Conservation (phyloP, 2,329 filamentous ascomycete species). For the Epicoccum nigrum region DNA sequence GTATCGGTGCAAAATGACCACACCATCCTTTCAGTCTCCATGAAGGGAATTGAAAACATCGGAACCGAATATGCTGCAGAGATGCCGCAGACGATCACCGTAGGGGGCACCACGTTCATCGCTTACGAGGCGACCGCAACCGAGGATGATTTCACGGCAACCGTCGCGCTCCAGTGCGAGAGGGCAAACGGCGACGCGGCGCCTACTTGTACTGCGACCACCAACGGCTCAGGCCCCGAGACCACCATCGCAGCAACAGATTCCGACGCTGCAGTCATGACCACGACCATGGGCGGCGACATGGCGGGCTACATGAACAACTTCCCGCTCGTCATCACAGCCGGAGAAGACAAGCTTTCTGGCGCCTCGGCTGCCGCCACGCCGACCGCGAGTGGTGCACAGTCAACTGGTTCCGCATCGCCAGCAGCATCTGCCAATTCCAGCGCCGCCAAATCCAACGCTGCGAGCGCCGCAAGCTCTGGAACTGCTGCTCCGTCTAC, state of each 20-base stretch:
- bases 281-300: conserved; percentile 10
- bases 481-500: conserved; percentile 14
- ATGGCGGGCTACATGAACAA: conserved; percentile 22
- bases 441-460: conserved; percentile 14
- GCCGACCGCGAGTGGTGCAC: conserved; percentile 20
- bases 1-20: conserved; percentile 26
- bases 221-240: conserved; percentile 5
- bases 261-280: not conserved
- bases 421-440: not conserved
- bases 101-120: conserved; percentile 28
- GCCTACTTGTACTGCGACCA: conserved; percentile 25
- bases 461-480: not conserved
- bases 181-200: conserved; percentile 11
- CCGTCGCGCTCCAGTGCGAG: conserved; percentile 22
- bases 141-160: conserved; percentile 7
- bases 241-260: conserved; percentile 2
- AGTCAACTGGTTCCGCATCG: not conserved
- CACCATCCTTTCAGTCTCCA: conserved; percentile 27
- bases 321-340: conserved; percentile 35
- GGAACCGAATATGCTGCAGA: conserved; percentile 11
- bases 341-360: conserved; percentile 35
- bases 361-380: conserved; percentile 30
- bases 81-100: conserved; percentile 17
- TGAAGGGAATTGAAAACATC: conserved; percentile 4
- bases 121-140: conserved; percentile 15